phyloP scores from a whole-genome alignment of 2,329 filamentous ascomycete species.

The Alternaria alternata region DNA sequence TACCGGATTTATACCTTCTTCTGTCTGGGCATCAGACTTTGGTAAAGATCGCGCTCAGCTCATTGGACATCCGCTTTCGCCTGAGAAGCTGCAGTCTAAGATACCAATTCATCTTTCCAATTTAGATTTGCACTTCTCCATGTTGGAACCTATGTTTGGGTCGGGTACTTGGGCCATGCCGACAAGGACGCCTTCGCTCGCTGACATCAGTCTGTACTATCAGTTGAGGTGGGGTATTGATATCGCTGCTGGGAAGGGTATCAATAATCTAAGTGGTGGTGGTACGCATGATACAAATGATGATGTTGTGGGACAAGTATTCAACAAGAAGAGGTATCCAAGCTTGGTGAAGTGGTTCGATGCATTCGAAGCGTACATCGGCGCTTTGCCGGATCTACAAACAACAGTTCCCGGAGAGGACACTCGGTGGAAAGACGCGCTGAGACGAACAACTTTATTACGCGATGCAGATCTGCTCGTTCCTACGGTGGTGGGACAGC shows the following conservation, averaged over 20 bases:
- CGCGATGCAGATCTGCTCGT: constrained; percentile 35
- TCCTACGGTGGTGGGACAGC: constrained; percentile 39
- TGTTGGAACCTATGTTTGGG: constrained; percentile 49
- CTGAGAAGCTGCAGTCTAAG: constrained; percentile 52
- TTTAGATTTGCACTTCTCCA: constrained; percentile 49
- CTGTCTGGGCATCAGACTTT: constrained; percentile 52
- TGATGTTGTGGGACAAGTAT: constrained; percentile 39
- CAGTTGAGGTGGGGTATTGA: constrained; percentile 52
- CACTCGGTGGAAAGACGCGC: constrained; percentile 16
- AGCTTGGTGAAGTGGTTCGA: constrained; percentile 49
- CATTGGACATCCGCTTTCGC: constrained; percentile 51
- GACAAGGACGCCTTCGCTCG: constrained; percentile 45
- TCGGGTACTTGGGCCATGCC: constrained; percentile 47
- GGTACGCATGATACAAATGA: constrained; percentile 34
- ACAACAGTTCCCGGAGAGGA: constrained; percentile 19
- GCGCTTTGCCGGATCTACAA: constrained; percentile 38
- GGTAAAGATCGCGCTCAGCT: constrained; percentile 50
- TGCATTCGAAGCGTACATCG: constrained; percentile 44
- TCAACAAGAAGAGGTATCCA: constrained; percentile 50
- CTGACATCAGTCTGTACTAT: constrained; percentile 51
- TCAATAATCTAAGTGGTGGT: constrained; percentile 49
- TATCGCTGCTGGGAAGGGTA: constrained; percentile 47
- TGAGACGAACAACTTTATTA: constrained; percentile 5
- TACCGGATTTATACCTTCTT: constrained; percentile 52
- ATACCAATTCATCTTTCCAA: constrained; percentile 48